Evolutionary conservation across 495 filamentous ascomycete genomes (phyloP), one percentile per base, ranked within the genome.

Genomic region (Penicillium maclennaniae): DNA sequence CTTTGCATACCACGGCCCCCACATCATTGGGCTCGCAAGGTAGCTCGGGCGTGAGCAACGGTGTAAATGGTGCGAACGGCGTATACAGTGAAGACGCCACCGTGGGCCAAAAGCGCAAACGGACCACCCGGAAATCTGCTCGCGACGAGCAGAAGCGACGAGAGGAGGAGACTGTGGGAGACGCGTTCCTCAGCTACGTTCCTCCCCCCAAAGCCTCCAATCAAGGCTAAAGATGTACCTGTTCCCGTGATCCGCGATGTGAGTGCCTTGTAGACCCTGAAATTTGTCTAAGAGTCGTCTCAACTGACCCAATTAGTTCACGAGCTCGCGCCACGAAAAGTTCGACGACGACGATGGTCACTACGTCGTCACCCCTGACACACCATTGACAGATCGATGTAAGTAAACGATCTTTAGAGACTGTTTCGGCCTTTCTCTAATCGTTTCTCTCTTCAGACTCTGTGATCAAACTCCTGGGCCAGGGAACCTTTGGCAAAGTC

Each of bases 401-500:
- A 72, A 78, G 91, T 83, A 19, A 21, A 21, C 7, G 14, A n/a
- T 6, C 17, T 20, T 2, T 8, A n/a, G 15, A 25, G 10, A 20
- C 12, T 45, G 25, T 26, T 41, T n/a, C 23, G 28, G 42, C 9
- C 5, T 20, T 2, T 40, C 12, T 40, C 43, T 21, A 36, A 25
- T 25, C 8, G 19, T 37, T 28, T 26, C 4, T 61, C 28, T 20
- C 20, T 48, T 31, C 60, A 97, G 92, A 98, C 70, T 81, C 87
- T 69, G 91, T 98, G 55, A 75, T 85, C 54, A 86, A 86, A 62
- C 80, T 97, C 20, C 85, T 98, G 9, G 93, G 93, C 21, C 93
- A 98, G 71, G 93, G 93, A 41, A 98, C 93, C 0, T 98, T 98
- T 65, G 93, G 93, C 47, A 98, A 98, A 70, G 93, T 98, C 14